phyloP scores from a whole-genome alignment of 257 asterid species.

The Ilex aquifolium region DNA sequence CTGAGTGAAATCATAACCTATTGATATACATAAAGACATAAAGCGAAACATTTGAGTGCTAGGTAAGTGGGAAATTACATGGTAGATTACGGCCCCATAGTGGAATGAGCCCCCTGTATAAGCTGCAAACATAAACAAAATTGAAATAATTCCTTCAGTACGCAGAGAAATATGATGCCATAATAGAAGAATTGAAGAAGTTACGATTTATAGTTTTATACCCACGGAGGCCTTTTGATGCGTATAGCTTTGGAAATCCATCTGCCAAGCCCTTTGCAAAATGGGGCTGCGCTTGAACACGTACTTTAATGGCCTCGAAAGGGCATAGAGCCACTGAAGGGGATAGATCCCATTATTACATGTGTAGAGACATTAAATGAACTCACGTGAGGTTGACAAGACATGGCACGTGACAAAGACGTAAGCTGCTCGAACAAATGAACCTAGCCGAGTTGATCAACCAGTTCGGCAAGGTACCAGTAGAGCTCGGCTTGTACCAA shows the following conservation, averaged over 20 bases:
- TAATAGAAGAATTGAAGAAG: conserved; percentile 1
- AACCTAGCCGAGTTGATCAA: no score
- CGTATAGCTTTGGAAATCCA: conserved; percentile 38
- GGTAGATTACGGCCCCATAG: conserved; percentile 45
- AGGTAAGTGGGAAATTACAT: conserved; percentile 22
- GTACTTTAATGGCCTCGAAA: conserved; percentile 44
- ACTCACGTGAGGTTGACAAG: no score
- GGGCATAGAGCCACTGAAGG: conserved; percentile 43
- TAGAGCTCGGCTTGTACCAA: no score
- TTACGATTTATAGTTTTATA: conserved; percentile 12
- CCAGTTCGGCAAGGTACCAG: no score
- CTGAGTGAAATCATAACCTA: no score
- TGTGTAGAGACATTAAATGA: no score
- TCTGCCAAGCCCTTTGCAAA: conserved; percentile 38
- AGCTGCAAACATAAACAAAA: conserved; percentile 24
- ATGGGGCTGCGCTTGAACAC: conserved; percentile 41
- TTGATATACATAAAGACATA: no score
- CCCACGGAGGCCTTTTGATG: conserved; percentile 39
- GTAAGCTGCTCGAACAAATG: no score
- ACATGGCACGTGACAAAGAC: no score
- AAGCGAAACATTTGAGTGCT: neutral
- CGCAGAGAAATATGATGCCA: neutral
- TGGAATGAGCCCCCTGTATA: conserved; percentile 40
- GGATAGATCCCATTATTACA: no score
- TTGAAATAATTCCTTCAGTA: neutral